phyloP scores from a whole-genome alignment of 192 early-diverging fungal genomes.

The Entomortierella parvispora region DNA sequence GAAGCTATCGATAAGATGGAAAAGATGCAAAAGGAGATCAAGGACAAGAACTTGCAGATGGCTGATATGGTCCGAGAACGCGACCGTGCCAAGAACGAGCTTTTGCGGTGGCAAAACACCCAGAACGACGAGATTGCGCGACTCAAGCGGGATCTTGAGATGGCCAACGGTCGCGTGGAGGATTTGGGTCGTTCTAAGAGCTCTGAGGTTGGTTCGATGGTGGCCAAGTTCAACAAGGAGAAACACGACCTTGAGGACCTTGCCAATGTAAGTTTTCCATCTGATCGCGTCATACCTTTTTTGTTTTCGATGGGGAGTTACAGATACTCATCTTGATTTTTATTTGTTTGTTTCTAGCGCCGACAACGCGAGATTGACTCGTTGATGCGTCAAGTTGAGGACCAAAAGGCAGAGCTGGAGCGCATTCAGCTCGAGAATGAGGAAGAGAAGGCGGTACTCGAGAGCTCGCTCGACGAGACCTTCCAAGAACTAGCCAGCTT shows the following conservation, averaged over 20 bases:
- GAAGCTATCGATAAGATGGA: slow-evolving; percentile 86
- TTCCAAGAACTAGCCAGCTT: slow-evolving; percentile 67
- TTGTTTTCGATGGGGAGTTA: too few relatives aligned
- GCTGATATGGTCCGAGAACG: slow-evolving; percentile 91
- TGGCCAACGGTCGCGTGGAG: slow-evolving; percentile 75
- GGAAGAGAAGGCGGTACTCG: slow-evolving; percentile 79
- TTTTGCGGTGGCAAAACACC: slow-evolving; percentile 76
- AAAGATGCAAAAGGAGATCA: slow-evolving; percentile 76
- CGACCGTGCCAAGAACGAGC: slow-evolving; percentile 81
- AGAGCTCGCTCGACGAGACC: slow-evolving; percentile 84
- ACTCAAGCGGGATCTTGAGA: slow-evolving; percentile 80
- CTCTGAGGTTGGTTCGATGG: slow-evolving; percentile 81
- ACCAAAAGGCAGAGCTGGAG: slow-evolving; percentile 83
- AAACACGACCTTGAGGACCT: slow-evolving; percentile 80
- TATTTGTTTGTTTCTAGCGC: slow-evolving; percentile 1
- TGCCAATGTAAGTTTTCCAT: slow-evolving; percentile 37
- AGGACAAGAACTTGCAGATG: slow-evolving; percentile 68
- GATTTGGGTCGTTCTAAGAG: slow-evolving; percentile 81
- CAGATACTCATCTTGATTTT: not conserved
- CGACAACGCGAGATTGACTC: slow-evolving; percentile 47
- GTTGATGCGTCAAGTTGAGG: slow-evolving; percentile 62
- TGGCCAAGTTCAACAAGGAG: slow-evolving; percentile 83
- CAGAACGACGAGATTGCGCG: slow-evolving; percentile 85
- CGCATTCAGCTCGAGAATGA: slow-evolving; percentile 64
- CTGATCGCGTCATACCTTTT: too few relatives aligned